Base-by-base conservation (phyloP, 495 filamentous ascomycete genomes). In the Clohesyomyces aquaticus region DNA sequence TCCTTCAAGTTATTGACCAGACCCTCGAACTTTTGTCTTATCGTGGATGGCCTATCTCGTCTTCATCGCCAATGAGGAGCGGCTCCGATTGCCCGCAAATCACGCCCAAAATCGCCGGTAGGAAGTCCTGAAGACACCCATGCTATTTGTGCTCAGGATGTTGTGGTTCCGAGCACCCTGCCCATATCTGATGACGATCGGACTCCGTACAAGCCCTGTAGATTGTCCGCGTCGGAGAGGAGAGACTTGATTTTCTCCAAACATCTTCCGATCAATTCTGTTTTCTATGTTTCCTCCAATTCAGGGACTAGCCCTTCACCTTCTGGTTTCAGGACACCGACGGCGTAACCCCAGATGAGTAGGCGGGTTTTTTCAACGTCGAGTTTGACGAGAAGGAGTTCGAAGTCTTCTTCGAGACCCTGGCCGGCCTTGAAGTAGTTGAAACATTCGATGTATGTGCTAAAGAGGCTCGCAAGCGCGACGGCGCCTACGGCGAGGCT, bases 391-490 rank as follows among this genome's bases (percentile, higher is more conserved):
- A 61, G 19, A 8, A 58, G 32, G 38, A 64, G 50, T 28, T 66
- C 58, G 46, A 59, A 51, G n/a, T 72, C 69, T 23, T 51, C 45
- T 10, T 59, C 67, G 19, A 47, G 28, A 11, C 23, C 12, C 32
- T 60, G 54, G 3, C 38, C 59, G 6, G 59, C 26, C 12, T 61
- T 51, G 26, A 69, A 51, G 52, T 63, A 67, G 4, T 54, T 52
- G 14, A 69, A 63, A 18, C 38, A 48, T 32, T 72, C 69, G 35
- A 72, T 42, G 45, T 55, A 70, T 12, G 46, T 55, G 35, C 32
- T 65, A 49, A 72, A 63, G 0, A 70, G 59, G 10, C 70, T 70
- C 67, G 71, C 4, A 50, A 21, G 54, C 66, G 25, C 21, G 69
- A 74, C n/a, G n/a, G n/a, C n/a, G n/a, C n/a, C n/a, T n/a, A n/a